Evolutionary conservation across 2,329 filamentous ascomycete species (phyloP).

Genomic region (Hawksworthiomyces lignivorus): DNA sequence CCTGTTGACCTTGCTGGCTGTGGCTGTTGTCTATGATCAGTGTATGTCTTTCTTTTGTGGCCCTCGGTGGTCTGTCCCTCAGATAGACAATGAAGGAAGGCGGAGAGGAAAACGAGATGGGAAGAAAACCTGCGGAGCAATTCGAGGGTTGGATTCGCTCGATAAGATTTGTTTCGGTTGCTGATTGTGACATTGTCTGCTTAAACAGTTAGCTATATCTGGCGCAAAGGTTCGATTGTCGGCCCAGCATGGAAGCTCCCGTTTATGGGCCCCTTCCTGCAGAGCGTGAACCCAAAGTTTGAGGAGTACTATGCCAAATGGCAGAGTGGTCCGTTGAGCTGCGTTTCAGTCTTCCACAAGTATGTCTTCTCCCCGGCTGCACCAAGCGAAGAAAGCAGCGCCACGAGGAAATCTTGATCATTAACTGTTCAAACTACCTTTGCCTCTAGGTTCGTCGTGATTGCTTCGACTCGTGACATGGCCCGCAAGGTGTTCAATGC

Average conservation of each 20-base stretch:
- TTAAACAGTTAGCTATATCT: constrained; percentile 61
- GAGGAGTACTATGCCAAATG: constrained; percentile 88
- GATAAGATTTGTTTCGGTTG: too few relatives aligned
- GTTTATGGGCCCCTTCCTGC: constrained; percentile 90
- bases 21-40: constrained; percentile 81
- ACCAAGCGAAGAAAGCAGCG: too few relatives aligned
- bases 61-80: constrained; percentile 9
- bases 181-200: not conserved
- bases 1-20: constrained; percentile 59
- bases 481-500: constrained; percentile 96
- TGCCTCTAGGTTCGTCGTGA: constrained; percentile 75
- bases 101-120: too few relatives aligned
- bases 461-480: constrained; percentile 90
- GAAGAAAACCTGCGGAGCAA: too few relatives aligned
- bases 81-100: too few relatives aligned
- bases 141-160: too few relatives aligned
- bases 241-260: constrained; percentile 71
- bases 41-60: constrained; percentile 46
- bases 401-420: too few relatives aligned
- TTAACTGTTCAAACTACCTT: not conserved
- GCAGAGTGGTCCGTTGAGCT: constrained; percentile 84
- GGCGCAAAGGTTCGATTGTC: constrained; percentile 66
- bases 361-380: too few relatives aligned
- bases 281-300: constrained; percentile 89
- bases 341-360: constrained; percentile 99